Base-by-base conservation (phyloP, 1,284 basidiomycete species). In the Nidula niveotomentosa region DNA sequence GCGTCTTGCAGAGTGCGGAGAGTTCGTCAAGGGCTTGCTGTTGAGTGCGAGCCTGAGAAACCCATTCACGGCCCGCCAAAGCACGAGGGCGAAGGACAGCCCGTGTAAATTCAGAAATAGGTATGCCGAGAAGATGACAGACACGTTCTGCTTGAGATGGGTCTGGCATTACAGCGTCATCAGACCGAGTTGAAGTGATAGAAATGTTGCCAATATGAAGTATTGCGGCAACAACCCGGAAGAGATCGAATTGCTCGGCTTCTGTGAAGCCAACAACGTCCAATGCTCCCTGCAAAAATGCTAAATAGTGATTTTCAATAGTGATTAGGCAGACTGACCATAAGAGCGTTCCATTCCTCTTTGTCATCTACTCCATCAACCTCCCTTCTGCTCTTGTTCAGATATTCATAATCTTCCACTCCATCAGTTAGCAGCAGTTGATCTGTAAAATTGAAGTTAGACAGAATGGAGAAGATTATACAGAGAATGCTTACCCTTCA, bases 21-120 rank as follows among this genome's bases (percentile, higher is more conserved):
- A 99, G 83, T 72, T 99, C 97, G 59, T 98, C 96, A 34, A 92
- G 75, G 6, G 96, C 96, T 69, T 99, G 97, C 61, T 93, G 91
- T 62, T 88, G 84, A 10, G 93, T 96, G 46, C 97, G 82, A 3
- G 94, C 90, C 63, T 99, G 95, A 0, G 92, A 91, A 15, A 99
- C 96, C 93, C 94, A 97, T 75, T 99, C 97, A 12, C 96, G 83
- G 23, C 97, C 97, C 10, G 97, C 97, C 46, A 96, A 88, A 18
- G 96, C 91, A 52, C 88, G 90, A 1, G 97, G 95, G 3, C 90
- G 86, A 6, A 97, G 77, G 15, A 98, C 86, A 0, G 94, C 94
- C 58, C 89, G 91, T 23, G 84, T 91, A 68, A 99, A 96, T 59
- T 98, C 95, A 4, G 86, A 79, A 4, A 95, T 83, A 0, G 94